These are phyloP conservation scores for Populus euphratica DNA, from an alignment of 345 rosid species.

Conservation along the genomic window DNA sequence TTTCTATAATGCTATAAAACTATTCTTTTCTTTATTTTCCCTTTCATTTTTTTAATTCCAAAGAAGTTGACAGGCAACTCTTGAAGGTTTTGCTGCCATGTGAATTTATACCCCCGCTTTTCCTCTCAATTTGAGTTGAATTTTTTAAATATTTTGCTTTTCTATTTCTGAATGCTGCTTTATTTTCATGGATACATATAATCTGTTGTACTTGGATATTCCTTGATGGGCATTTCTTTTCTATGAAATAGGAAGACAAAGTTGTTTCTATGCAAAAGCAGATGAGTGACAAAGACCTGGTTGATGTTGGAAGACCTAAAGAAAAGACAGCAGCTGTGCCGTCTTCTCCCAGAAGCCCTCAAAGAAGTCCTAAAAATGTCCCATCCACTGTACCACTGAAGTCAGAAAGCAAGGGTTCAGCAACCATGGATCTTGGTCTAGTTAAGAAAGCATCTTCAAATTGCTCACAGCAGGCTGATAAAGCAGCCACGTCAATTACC, in stretches of 20 bases:
- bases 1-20: not conserved
- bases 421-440: constrained; percentile 30
- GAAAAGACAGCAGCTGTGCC: constrained; percentile 51
- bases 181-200: not conserved
- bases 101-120: not conserved
- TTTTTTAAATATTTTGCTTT: not conserved
- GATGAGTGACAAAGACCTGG: constrained; percentile 27
- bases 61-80: not conserved
- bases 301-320: constrained; percentile 54
- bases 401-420: constrained; percentile 40
- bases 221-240: constrained; percentile 12
- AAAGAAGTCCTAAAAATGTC: constrained; percentile 25
- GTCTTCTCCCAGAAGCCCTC: constrained; percentile 51
- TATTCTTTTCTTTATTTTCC: not conserved
- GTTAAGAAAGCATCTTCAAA: constrained; percentile 40
- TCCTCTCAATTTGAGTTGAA: not conserved
- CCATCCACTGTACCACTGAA: constrained; percentile 38
- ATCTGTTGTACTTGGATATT: not conserved
- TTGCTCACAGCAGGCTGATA: constrained; percentile 44
- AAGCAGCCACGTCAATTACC: constrained; percentile 24
- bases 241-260: constrained; percentile 34
- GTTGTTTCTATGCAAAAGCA: constrained; percentile 37
- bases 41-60: not conserved
- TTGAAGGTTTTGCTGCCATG: not conserved
- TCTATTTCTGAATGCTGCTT: not conserved